Conservation (phyloP, 768 basidiomycete species). For the Naganishia antarctica region DNA sequence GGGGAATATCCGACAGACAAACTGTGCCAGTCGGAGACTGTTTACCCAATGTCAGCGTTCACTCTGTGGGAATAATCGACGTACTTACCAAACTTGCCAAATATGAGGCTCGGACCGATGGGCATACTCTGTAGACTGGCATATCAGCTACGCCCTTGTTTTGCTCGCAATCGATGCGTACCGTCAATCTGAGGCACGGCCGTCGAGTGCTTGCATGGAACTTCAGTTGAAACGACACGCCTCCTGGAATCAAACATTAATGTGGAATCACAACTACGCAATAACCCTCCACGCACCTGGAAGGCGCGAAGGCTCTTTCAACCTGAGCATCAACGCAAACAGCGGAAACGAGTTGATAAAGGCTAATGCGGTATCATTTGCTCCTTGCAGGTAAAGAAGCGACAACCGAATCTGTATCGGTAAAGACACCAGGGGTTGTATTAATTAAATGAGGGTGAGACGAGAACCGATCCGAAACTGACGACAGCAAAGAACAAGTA, state of each 20-base stretch:
- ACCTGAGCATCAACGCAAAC: conserved; percentile 74
- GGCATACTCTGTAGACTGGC: neutral
- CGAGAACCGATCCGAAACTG: conserved; percentile 50
- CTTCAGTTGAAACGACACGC: conserved; percentile 3
- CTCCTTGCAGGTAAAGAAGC: conserved; percentile 60
- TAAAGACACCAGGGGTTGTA: neutral
- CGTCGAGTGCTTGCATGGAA: neutral
- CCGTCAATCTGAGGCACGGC: conserved; percentile 2
- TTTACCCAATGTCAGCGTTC: neutral
- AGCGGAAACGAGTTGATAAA: conserved; percentile 90
- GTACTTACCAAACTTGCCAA: conserved; percentile 14
- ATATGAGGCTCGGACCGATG: neutral
- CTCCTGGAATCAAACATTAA: neutral
- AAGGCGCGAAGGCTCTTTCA: conserved; percentile 75
- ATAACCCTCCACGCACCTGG: conserved; percentile 58
- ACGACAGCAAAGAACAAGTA: conserved; percentile 69
- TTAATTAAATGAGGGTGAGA: neutral
- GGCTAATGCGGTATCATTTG: conserved; percentile 62
- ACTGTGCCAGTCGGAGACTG: conserved; percentile 3
- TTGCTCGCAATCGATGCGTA: neutral
- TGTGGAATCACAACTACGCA: neutral
- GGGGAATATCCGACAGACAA: conserved; percentile 6
- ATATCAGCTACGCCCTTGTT: neutral
- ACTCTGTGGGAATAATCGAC: neutral
- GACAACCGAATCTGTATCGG: conserved; percentile 57